Evolutionary conservation across 768 basidiomycete species (phyloP), one percentile per base, ranked within the genome.

Genomic region (Tylopilus balloui): DNA sequence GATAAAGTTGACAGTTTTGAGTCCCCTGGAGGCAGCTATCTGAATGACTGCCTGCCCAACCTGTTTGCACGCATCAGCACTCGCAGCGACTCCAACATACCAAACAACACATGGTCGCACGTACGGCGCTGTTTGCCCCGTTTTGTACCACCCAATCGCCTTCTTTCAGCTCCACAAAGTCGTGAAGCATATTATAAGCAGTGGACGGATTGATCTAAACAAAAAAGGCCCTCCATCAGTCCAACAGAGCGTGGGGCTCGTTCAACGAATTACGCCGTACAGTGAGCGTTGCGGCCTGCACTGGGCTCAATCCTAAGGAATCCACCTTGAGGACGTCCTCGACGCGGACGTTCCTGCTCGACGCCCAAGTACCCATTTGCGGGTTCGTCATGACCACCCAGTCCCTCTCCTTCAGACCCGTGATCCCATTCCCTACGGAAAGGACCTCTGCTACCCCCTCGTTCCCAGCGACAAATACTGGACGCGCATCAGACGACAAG

Each of bases 81-180:
- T 29, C 14, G 10, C 34, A 34, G 17, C 12, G 8, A 37, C n/a
- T 44, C 28, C 10, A 39, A 28, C 4, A 39, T 10, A 9, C 20
- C 10, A n/a, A 11, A 45, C 20, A 44, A 17, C 14, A n/a, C n/a
- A n/a, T n/a, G n/a, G n/a, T n/a, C n/a, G n/a, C n/a, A 68, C 82
- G 41, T 50, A 89, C 90, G 17, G 87, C 86, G 56, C 86, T 86
- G 57, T 93, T 93, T 17, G 83, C 84, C 23, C 88, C 91, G 53
- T 92, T 93, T 66, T 93, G 91, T 11, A 93, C 63, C 14, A 94
- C 73, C 84, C 84, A 92, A 40, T 89, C 86, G 4, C 84, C 89
- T 41, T 75, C 71, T 43, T 78, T 53, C 36, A 92, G 75, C 29
- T 73, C 57, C 6, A 81, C 75, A 65, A 84, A 92, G 47, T 86